Conservation (phyloP, 305 asterid species). For the Fraxinus baroniana region DNA sequence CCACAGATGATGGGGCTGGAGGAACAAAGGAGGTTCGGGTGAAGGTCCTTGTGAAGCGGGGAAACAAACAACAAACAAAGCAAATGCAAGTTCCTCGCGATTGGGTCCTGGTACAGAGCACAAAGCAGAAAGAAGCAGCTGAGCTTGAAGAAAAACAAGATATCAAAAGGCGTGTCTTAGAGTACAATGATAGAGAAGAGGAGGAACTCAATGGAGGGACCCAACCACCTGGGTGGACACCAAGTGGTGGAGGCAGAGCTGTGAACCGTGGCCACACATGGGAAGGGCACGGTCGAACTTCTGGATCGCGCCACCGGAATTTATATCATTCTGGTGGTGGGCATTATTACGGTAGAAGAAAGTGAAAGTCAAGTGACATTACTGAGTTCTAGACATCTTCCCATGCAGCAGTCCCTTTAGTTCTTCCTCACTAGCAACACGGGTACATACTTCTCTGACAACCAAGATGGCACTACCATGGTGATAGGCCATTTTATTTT, state of each 20-base stretch:
- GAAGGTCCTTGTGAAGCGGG: constrained; percentile 92
- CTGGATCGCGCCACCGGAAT: constrained; percentile 70
- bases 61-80: constrained; percentile 89
- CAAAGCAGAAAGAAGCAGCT: constrained; percentile 96
- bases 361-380: background rate
- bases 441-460: constrained; percentile 6
- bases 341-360: constrained; percentile 71
- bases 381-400: background rate
- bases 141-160: constrained; percentile 99
- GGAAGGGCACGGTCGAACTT: constrained; percentile 67
- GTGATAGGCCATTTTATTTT: background rate
- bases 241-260: constrained; percentile 63
- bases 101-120: constrained; percentile 88
- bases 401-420: background rate
- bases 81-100: constrained; percentile 94
- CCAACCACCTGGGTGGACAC: constrained; percentile 59
- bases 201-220: constrained; percentile 82
- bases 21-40: constrained; percentile 77
- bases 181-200: constrained; percentile 95
- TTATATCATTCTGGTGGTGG: constrained; percentile 86
- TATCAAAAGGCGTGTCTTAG: constrained; percentile 85
- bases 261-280: constrained; percentile 57
- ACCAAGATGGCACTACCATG: background rate
- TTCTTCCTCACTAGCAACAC: background rate
- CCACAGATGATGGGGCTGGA: constrained; percentile 66